These are phyloP conservation scores for Malbranchea zuffiana DNA, from an alignment of 2,329 filamentous ascomycete species.

Conservation along the genomic window DNA sequence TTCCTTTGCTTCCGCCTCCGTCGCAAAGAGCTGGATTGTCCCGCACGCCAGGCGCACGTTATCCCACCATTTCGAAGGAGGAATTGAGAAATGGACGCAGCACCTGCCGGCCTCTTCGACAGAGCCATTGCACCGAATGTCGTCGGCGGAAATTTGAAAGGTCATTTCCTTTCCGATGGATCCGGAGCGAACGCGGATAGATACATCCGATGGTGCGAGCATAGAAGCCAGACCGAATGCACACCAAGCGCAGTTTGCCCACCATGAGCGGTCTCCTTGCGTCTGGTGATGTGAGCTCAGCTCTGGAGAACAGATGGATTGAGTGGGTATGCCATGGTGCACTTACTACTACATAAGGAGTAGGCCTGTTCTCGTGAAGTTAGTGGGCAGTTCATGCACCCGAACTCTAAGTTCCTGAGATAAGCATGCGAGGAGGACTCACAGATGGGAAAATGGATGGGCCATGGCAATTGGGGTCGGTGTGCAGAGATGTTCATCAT, in stretches of 20 bases:
- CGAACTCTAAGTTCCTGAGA: background rate
- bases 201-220: background rate
- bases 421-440: no score
- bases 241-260: constrained; percentile 5
- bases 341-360: constrained; percentile 6
- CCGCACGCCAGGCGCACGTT: constrained; percentile 5
- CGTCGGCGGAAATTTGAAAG: background rate
- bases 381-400: background rate
- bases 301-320: no score
- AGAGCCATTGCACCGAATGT: constrained; percentile 3
- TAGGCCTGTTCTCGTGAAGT: background rate
- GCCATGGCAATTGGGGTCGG: constrained; percentile 6
- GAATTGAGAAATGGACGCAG: constrained; percentile 4
- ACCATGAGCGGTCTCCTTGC: constrained; percentile 1
- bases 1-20: constrained; percentile 3
- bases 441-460: constrained; percentile 8
- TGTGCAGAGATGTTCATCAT: constrained; percentile 2
- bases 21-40: constrained; percentile 6
- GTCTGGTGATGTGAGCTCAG: background rate
- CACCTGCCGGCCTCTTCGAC: background rate
- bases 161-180: constrained; percentile 1
- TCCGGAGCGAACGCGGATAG: constrained; percentile 2
- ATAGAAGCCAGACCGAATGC: constrained; percentile 6
- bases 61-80: constrained; percentile 5
- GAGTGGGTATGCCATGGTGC: background rate